Evolutionary conservation across 345 rosid genomes (phyloP), one percentile per base, ranked within the genome.

Genomic region (Draba incana): DNA sequence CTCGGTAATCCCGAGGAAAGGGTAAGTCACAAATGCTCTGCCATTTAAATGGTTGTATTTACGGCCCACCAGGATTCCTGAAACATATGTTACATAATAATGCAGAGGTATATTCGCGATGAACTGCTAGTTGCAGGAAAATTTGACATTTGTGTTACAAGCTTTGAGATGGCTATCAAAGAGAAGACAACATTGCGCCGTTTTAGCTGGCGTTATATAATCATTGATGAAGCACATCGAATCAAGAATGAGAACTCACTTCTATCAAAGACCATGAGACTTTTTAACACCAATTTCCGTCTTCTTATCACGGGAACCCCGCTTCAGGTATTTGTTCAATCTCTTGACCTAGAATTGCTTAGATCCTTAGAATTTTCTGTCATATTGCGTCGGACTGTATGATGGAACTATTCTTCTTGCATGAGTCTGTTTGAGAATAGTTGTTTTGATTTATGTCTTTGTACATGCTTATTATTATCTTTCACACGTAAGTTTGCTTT

Each of bases 1-100:
- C 97, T 95, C 57, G 99, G 98, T 45, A 92, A 95, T 82, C 99
- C 98, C 46, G 99, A 95, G 52, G 99, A 95, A 73, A 83, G 99
- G 82, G 99, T 89, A 82, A 78, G 84, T 72, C 49, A 44, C 14
- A 12, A 48, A 57, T 41, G 27, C 16, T 48, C 25, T 46, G 44
- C 6, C 52, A 38, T 37, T 61, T 33, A 28, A 16, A 25, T 43
- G 30, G 15, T 52, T 16, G 11, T 46, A 44, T 31, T 8, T 23
- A 10, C 49, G 48, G 20, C 49, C 35, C 30, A 14, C 7, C 37
- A 49, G 33, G 28, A 27, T 58, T 58, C 33, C 43, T 69, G 38
- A 68, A 25, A 11, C 46, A 11, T 12, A 64, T 66, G 48, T 38
- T 35, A 43, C 46, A 63, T 48, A 47, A 63, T 71, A 43, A 63